phyloP scores from a whole-genome alignment of 192 early-diverging fungal species.

The Umbelopsis ramanniana region DNA sequence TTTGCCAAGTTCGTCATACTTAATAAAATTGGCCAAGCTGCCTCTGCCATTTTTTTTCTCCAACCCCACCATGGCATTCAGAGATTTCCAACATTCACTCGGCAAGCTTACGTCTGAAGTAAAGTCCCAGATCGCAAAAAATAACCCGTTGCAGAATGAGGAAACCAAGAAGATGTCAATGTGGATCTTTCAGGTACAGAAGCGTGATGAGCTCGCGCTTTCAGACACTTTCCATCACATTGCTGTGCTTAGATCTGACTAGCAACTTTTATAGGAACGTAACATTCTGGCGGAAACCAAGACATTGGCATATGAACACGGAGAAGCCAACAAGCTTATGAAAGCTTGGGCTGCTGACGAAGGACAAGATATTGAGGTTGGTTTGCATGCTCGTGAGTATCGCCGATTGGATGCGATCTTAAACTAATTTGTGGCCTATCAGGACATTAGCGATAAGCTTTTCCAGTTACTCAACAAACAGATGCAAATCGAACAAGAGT shows the following conservation, averaged over 20 bases:
- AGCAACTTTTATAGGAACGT: constrained; percentile 14
- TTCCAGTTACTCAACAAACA: constrained; percentile 36
- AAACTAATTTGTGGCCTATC: not conserved
- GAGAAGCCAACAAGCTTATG: constrained; percentile 37
- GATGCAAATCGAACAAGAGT: constrained; percentile 36
- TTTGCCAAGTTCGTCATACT: not conserved
- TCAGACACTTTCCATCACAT: too few relatives aligned
- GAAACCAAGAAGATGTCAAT: constrained; percentile 37
- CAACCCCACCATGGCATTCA: constrained; percentile 30
- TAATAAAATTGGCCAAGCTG: constrained; percentile 1
- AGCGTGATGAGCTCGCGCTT: too few relatives aligned
- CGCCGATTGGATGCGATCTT: not conserved
- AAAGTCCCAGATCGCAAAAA: constrained; percentile 30
- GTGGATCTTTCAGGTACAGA: constrained; percentile 30
- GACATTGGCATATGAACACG: constrained; percentile 35
- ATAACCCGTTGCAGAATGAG: constrained; percentile 39
- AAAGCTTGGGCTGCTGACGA: constrained; percentile 39
- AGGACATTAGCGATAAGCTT: constrained; percentile 43
- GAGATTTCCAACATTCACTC: constrained; percentile 37
- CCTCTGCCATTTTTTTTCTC: not conserved
- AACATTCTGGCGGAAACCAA: constrained; percentile 30
- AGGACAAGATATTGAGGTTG: constrained; percentile 32
- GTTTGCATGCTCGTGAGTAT: not conserved
- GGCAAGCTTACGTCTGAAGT: constrained; percentile 38
- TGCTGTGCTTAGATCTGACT: not conserved